Evolutionary conservation across 805 yeast species (phyloP), one percentile per base, ranked within the genome.

Genomic region (Kregervanrija pseudodelftensis): DNA sequence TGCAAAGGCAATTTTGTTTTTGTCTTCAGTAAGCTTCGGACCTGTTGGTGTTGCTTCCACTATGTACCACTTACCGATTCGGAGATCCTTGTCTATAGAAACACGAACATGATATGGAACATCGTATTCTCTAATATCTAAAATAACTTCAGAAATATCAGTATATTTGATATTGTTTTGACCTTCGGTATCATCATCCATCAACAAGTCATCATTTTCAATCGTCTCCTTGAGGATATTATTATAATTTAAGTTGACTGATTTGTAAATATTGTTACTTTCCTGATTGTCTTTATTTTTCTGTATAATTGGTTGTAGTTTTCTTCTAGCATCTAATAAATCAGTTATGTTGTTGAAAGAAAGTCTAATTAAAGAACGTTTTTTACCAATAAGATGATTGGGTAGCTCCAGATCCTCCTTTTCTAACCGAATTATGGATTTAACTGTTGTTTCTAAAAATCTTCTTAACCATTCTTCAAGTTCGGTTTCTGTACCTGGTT

Each of bases 91-190:
- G 62, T 95, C 99, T 22, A 95, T 93, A n/a, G 96, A 80, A 0
- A 93, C 97, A 49, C 99, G 76, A 2, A 90, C 96, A 59, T 90
- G 96, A 57, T 86, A 93, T 0, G 99, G 99, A 4, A 93, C 98
- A 60, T 93, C 99, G 54, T 86, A 89, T 61, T 93, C 99, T 52
- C 91, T 72, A 31, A 93, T 76, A 55, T 91, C 98, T 44, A 80
- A 81, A 12, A 93, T 76, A 40, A 72, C 72, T 33, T 79, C 79
- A 2, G 80, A 69, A 3, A 90, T 84, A 49, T 81, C 85, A 8
- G 60, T 59, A 11, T 57, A 52, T 22, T 58, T 49, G 16, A 55
- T 56, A 5, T 49, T 48, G 30, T 35, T 40, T 12, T 40, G 41
- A 16, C 51, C 52, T 11, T 40, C 48, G 8, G 45, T 48, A 36